These are phyloP conservation scores for Penicillium pancosmium DNA, from an alignment of 495 filamentous ascomycete genomes.

Conservation along the genomic window DNA sequence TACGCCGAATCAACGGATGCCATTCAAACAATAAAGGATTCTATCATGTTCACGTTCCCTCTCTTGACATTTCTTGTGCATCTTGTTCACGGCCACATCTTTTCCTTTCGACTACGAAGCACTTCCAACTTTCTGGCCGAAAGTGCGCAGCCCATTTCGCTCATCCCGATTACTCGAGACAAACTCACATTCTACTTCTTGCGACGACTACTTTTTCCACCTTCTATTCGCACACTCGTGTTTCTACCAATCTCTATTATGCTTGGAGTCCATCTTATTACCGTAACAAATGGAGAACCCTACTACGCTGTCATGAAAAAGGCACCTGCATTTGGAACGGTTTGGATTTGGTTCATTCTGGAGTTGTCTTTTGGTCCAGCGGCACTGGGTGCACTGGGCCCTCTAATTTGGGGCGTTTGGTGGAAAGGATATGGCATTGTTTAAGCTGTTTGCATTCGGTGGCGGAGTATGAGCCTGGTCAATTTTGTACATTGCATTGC, in stretches of 20 bases:
- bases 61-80: constrained; percentile 48
- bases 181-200: constrained; percentile 38
- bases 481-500: constrained; percentile 5
- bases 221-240: constrained; percentile 34
- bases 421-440: constrained; percentile 67
- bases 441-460: constrained; percentile 14
- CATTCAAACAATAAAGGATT: constrained; percentile 52
- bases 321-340: constrained; percentile 81
- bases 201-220: constrained; percentile 39
- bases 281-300: constrained; percentile 73
- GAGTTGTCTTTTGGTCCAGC: constrained; percentile 78
- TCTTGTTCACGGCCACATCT: constrained; percentile 49
- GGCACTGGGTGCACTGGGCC: constrained; percentile 55
- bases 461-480: neutral
- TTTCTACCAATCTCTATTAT: constrained; percentile 58
- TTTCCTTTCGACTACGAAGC: constrained; percentile 30
- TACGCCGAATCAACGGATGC: constrained; percentile 73
- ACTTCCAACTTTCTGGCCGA: constrained; percentile 11
- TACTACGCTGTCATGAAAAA: constrained; percentile 93
- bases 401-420: constrained; percentile 63
- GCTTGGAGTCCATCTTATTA: constrained; percentile 76
- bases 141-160: constrained; percentile 21
- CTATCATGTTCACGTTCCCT: constrained; percentile 40
- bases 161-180: constrained; percentile 34
- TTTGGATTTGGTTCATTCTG: constrained; percentile 93